Evolutionary conservation across 345 rosid species (phyloP), one percentile per base, ranked within the genome.

Genomic region (Citrus medica): DNA sequence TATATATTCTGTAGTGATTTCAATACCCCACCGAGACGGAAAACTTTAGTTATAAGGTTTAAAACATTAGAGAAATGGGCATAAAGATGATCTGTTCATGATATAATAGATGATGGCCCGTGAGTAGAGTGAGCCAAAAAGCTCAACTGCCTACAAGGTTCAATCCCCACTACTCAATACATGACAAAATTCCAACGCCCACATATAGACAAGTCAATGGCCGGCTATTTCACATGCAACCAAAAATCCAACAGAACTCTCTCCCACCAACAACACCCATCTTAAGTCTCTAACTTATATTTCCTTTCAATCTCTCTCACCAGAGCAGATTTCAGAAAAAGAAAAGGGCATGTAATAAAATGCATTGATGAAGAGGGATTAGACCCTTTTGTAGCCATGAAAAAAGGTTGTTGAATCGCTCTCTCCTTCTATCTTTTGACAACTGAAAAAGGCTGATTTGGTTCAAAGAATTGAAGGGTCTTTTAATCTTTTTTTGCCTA

Each of bases 191-290:
- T 78, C 79, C 91, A 77, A 86, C 89, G 78, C 85, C 81, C 88
- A 84, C 83, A 74, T 75, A 71, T 4, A 9, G 87, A 89, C 95
- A 89, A 89, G 28, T 60, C 82, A 75, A 83, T 75, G 91, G 92
- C 90, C 93, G 89, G 90, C 95, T 68, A 74, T 79, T 66, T 83
- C 95, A 87, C 90, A 86, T 88, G 88, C 91, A 73, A 85, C 87
- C 89, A 89, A 89, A 46, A 89, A 79, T 56, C 83, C 89, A 70
- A 79, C 83, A 58, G 40, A 37, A 60, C 69, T 8, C 76, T 61
- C 79, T 32, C 59, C 67, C 2, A 60, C 76, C 51, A 46, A 46
- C 51, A 13, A 12, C 17, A 46, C 51, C 24, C 24, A 67, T 19
- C 78, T 65, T 56, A 7, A 46, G 46, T 75, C 69, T 77, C 61